Evolutionary conservation across 306 rosid species (phyloP).

Genomic region (Astragalus glycyphyllos): DNA sequence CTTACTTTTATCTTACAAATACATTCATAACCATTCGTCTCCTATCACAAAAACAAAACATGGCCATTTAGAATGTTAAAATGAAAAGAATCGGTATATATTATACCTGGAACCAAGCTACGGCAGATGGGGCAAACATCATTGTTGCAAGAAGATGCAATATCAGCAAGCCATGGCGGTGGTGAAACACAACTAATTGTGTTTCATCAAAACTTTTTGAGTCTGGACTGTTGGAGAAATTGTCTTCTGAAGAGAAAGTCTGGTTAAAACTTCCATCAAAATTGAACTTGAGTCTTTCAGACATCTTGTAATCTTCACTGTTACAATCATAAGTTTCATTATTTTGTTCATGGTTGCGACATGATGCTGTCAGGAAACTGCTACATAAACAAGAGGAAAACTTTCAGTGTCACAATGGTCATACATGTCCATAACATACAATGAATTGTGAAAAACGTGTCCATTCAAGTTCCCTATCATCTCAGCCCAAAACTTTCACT

Average conservation of each 20-base stretch:
- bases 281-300: slow-evolving; percentile 56
- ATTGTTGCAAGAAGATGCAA: slow-evolving; percentile 76
- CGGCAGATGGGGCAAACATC: slow-evolving; percentile 91
- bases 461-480: no score
- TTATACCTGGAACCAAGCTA: slow-evolving; percentile 93
- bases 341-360: slow-evolving; percentile 66
- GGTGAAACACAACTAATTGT: slow-evolving; percentile 87
- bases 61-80: neutral
- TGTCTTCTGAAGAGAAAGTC: slow-evolving; percentile 59
- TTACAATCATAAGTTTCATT: slow-evolving; percentile 53
- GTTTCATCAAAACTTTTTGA: slow-evolving; percentile 80
- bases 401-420: slow-evolving; percentile 46
- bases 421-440: slow-evolving; percentile 14
- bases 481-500: neutral
- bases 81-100: slow-evolving; percentile 33
- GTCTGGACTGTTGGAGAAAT: slow-evolving; percentile 61
- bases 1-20: no score
- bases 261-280: slow-evolving; percentile 58
- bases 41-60: no score
- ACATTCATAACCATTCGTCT: no score
- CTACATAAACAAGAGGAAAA: slow-evolving; percentile 54
- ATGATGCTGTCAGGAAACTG: slow-evolving; percentile 89
- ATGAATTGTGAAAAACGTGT: neutral
- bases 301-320: slow-evolving; percentile 47
- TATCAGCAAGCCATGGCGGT: slow-evolving; percentile 83